Evolutionary conservation across 1,139 yeast genomes (phyloP).

Genomic region (Scheffersomyces insectosa): DNA sequence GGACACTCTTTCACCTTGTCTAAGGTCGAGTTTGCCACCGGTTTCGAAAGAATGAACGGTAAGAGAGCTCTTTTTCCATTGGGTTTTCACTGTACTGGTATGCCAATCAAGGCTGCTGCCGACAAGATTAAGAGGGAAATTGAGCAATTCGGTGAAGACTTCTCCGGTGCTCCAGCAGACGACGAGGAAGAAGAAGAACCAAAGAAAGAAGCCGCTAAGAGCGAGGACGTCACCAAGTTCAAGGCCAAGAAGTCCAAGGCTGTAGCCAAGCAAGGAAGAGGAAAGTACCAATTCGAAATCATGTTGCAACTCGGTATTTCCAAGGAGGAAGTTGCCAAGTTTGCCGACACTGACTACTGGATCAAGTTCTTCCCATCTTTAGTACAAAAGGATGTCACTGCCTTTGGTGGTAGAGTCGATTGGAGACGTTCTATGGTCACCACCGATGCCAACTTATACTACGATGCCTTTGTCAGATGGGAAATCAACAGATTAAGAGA

Average conservation of each 20-base stretch:
- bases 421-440: constrained; percentile 98
- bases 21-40: constrained; percentile 90
- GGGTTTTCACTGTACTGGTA: constrained; percentile 99
- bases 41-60: constrained; percentile 94
- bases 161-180: constrained; percentile 62
- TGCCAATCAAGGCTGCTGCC: constrained; percentile 97
- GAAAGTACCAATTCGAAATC: constrained; percentile 93
- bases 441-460: constrained; percentile 92
- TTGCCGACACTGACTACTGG: constrained; percentile 92
- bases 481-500: constrained; percentile 88
- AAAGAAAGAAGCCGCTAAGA: constrained; percentile 35
- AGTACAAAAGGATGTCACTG: constrained; percentile 76
- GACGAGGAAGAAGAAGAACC: constrained; percentile 53
- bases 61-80: constrained; percentile 91
- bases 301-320: constrained; percentile 92
- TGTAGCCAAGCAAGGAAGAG: constrained; percentile 88
- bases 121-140: constrained; percentile 93
- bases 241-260: constrained; percentile 91
- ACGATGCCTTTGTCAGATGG: constrained; percentile 96
- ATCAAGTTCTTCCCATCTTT: constrained; percentile 87
- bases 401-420: constrained; percentile 92
- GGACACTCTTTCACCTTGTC: constrained; percentile 97
- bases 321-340: constrained; percentile 76
- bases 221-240: constrained; percentile 85
- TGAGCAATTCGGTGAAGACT: constrained; percentile 85